Percentiles rank a stretch among this genome's conserved stretches.
Conservation (phyloP, 768 basidiomycete species). For the Sporobolomyces pararoseus region DNA sequence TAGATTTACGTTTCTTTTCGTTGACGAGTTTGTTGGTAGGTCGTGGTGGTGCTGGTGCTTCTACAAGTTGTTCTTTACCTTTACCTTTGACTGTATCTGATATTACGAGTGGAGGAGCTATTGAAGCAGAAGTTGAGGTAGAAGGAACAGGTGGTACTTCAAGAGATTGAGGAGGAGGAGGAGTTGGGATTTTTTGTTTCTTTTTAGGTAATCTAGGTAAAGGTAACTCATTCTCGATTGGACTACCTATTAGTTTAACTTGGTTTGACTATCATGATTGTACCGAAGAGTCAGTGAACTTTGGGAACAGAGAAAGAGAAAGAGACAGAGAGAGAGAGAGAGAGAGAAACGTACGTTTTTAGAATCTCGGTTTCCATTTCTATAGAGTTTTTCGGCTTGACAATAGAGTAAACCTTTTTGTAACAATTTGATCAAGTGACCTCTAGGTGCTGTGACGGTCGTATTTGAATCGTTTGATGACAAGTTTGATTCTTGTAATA, state of each 20-base stretch:
- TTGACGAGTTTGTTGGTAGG: background rate
- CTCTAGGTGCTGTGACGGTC: background rate
- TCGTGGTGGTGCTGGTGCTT: too few relatives aligned
- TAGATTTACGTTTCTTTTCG: slow-evolving; percentile 5
- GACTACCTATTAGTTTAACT: slow-evolving; percentile 37
- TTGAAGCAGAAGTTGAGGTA: background rate
- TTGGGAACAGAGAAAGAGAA: background rate
- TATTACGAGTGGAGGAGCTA: background rate
- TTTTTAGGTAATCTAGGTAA: slow-evolving; percentile 42
- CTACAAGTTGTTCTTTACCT: slow-evolving; percentile 23
- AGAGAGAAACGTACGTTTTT: background rate
- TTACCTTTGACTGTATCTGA: background rate
- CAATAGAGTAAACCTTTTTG: slow-evolving; percentile 45
- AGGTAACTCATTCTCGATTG: slow-evolving; percentile 33
- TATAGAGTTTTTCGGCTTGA: slow-evolving; percentile 41
- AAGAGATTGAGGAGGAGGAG: slow-evolving; percentile 21
- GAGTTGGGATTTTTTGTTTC: slow-evolving; percentile 26
- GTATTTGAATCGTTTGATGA: background rate
- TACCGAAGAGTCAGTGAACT: too few relatives aligned
- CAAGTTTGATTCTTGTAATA: slow-evolving; percentile 41
- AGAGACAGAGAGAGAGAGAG: background rate
- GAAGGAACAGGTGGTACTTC: background rate
- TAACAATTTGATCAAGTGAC: slow-evolving; percentile 43
- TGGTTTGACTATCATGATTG: background rate
- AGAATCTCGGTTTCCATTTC: too few relatives aligned